A percentile compares a stretch with the other conserved stretches of the same genome.
Conservation (phyloP, 257 asterid species). For the Paulownia fortunei region DNA sequence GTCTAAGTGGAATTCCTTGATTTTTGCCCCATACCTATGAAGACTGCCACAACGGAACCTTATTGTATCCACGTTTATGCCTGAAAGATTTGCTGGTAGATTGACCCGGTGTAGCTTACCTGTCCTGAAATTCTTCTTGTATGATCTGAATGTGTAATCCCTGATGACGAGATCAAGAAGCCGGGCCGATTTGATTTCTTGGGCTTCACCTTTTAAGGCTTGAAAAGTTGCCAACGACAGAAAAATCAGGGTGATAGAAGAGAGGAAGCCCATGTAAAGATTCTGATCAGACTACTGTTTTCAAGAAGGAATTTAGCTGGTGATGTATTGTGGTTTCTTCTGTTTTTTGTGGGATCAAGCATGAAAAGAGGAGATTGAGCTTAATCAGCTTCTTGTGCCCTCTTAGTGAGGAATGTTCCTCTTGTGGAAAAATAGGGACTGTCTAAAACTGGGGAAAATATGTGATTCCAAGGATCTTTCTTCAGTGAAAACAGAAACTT, state of each 20-base stretch:
- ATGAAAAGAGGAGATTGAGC: too few relatives aligned
- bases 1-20: constrained; percentile 62
- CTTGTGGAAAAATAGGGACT: background rate
- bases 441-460: background rate
- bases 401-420: background rate
- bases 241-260: constrained; percentile 40
- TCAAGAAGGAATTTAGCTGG: too few relatives aligned
- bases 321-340: background rate
- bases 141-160: constrained; percentile 75
- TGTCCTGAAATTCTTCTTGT: constrained; percentile 57
- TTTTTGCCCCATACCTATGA: constrained; percentile 64
- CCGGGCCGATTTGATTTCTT: constrained; percentile 70
- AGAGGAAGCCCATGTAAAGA: constrained; percentile 50
- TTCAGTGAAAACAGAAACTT: background rate
- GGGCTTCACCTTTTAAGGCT: constrained; percentile 32
- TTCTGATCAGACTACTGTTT: background rate
- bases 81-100: constrained; percentile 85
- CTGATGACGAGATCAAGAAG: constrained; percentile 77
- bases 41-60: constrained; percentile 88
- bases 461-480: too few relatives aligned
- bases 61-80: constrained; percentile 61
- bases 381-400: background rate
- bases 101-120: constrained; percentile 60
- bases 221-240: constrained; percentile 41
- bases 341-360: too few relatives aligned